Percentiles rank a stretch among this genome's conserved stretches.
Evolutionary conservation across 192 early-diverging fungal species (phyloP).

Genomic region (Coemansia sp.): DNA sequence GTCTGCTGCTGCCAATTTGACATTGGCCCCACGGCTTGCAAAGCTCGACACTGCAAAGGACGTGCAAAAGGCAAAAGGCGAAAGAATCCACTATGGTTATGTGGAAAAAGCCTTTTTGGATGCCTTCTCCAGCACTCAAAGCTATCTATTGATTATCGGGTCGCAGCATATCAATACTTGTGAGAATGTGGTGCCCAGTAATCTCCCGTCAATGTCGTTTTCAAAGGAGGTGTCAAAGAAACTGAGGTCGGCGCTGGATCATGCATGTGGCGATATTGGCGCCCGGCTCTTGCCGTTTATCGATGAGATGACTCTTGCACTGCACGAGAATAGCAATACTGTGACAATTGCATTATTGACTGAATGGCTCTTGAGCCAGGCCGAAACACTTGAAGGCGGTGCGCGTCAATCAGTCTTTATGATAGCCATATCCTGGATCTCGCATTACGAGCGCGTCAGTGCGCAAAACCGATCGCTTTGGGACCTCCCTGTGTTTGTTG

Average conservation of each 20-base stretch:
- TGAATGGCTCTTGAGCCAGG: conserved; percentile 29
- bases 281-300: conserved; percentile 12
- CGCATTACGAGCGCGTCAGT: conserved; percentile 17
- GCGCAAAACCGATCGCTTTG: conserved; percentile 29
- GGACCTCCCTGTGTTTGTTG: conserved; percentile 18
- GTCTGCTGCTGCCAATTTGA: conserved; percentile 11
- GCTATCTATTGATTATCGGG: conserved; percentile 13
- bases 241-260: conserved; percentile 7
- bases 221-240: not conserved
- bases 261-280: conserved; percentile 25
- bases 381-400: not conserved
- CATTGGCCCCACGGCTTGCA: conserved; percentile 31
- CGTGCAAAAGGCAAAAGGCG: conserved; percentile 8
- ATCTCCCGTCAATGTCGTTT: not conserved
- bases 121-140: not conserved
- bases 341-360: conserved; percentile 8
- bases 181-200: not conserved
- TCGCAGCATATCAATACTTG: not conserved
- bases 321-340: conserved; percentile 1
- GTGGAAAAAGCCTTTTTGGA: conserved; percentile 22
- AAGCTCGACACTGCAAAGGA: conserved; percentile 12
- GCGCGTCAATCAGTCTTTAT: conserved; percentile 21
- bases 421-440: conserved; percentile 37
- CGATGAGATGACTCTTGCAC: conserved; percentile 4
- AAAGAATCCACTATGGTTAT: conserved; percentile 13